Conservation (phyloP, 352 stramenopile species). For the Globisporangium rhizosaccharum region DNA sequence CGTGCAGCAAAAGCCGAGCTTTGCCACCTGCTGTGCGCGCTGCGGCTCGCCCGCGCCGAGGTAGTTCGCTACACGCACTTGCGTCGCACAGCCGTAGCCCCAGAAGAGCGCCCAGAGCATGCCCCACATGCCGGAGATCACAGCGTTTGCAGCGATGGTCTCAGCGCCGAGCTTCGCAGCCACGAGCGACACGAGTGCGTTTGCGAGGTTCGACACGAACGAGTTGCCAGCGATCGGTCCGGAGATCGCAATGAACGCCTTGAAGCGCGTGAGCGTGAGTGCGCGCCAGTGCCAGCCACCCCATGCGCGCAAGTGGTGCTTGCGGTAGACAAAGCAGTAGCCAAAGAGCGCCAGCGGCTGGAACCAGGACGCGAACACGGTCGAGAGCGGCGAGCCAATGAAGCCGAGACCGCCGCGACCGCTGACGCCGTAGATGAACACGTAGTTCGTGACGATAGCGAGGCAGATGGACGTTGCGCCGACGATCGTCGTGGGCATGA, state of each 20-base stretch:
- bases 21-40: constrained; percentile 41
- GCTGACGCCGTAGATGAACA: constrained; percentile 66
- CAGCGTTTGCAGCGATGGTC: constrained; percentile 61
- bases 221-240: constrained; percentile 67
- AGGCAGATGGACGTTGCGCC: constrained; percentile 56
- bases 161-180: constrained; percentile 53
- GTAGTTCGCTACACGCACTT: constrained; percentile 76
- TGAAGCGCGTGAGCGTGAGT: constrained; percentile 37
- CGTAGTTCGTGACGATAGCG: constrained; percentile 50
- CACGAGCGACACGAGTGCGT: constrained; percentile 57
- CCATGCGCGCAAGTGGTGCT: constrained; percentile 53
- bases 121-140: constrained; percentile 62
- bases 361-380: constrained; percentile 73
- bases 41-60: constrained; percentile 50
- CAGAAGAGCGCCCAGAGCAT: constrained; percentile 76
- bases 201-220: constrained; percentile 69
- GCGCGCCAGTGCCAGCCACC: constrained; percentile 44
- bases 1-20: constrained; percentile 53
- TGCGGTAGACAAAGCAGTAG: constrained; percentile 59
- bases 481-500: constrained; percentile 63
- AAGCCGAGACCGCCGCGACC: constrained; percentile 59
- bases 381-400: constrained; percentile 71
- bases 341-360: constrained; percentile 52
- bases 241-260: constrained; percentile 42
- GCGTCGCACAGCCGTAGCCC: constrained; percentile 73